phyloP scores from a whole-genome alignment of 2,329 filamentous ascomycete species.

The Penicillium sp. region DNA sequence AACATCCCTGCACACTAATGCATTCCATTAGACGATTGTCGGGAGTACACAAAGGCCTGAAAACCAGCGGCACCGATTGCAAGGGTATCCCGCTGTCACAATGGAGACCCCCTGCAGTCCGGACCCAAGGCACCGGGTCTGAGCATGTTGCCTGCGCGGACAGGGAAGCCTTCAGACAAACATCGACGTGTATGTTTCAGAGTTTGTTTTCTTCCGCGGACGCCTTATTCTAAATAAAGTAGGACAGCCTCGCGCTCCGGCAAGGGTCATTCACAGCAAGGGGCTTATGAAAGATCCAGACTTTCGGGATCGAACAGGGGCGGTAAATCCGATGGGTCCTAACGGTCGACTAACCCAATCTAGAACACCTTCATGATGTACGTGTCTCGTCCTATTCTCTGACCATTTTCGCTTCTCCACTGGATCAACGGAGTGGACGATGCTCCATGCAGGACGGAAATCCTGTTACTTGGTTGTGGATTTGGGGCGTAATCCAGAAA shows the following conservation, averaged over 20 bases:
- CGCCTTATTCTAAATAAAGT: not conserved
- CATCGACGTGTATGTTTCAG: not conserved
- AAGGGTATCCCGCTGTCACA: conserved; percentile 1
- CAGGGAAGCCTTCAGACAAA: not conserved
- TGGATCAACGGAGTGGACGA: no score
- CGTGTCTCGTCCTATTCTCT: not conserved
- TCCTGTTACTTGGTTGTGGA: not conserved
- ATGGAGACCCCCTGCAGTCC: not conserved
- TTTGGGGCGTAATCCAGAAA: not conserved
- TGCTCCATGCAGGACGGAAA: not conserved
- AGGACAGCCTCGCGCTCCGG: not conserved
- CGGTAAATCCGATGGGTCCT: not conserved
- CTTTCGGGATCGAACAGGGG: not conserved
- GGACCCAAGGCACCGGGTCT: not conserved
- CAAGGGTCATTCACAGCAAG: not conserved
- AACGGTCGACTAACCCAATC: conserved; percentile 19
- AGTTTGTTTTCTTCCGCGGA: not conserved
- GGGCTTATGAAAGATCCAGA: not conserved
- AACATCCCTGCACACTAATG: not conserved
- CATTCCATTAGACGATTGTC: not conserved
- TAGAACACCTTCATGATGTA: not conserved
- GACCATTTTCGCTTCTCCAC: not conserved
- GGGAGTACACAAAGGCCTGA: not conserved
- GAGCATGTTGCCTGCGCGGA: not conserved
- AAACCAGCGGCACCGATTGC: not conserved